Evolutionary conservation across 805 yeast genomes (phyloP).

Genomic region (Suhomyces sp.): DNA sequence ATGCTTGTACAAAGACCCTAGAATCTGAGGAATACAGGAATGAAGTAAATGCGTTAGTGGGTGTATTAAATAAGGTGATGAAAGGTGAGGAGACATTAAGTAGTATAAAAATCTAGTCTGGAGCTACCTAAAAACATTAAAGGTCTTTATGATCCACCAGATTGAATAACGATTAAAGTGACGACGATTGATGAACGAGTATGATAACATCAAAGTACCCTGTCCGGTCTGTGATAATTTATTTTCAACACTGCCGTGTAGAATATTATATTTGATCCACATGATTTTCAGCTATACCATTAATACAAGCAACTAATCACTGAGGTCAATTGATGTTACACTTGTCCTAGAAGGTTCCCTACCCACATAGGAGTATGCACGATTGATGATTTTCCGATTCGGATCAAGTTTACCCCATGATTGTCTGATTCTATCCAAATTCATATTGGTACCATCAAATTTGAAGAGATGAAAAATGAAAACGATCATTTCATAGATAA

Average conservation of each 20-base stretch:
- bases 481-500: conserved; percentile 33
- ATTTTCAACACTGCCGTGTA: too few species aligned
- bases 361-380: conserved; percentile 33
- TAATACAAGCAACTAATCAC: too few species aligned
- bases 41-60: conserved; percentile 15
- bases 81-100: neutral
- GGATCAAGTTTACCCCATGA: conserved; percentile 44
- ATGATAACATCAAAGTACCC: too few species aligned
- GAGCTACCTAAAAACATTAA: too few species aligned
- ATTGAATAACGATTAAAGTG: too few species aligned
- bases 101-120: too few species aligned
- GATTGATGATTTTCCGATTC: conserved; percentile 34
- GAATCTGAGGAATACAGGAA: conserved; percentile 17
- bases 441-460: conserved; percentile 43
- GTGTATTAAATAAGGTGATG: conserved; percentile 14
- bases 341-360: conserved; percentile 17
- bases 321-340: conserved; percentile 11
- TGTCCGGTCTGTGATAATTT: too few species aligned
- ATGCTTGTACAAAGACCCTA: conserved; percentile 1
- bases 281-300: too few species aligned
- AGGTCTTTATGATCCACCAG: too few species aligned
- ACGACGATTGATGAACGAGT: too few species aligned
- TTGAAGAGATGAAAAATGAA: conserved; percentile 35
- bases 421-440: conserved; percentile 40
- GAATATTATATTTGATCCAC: too few species aligned